Evolutionary conservation across 305 asterid genomes (phyloP).

Genomic region (Fraxinus xanthoxyloides): DNA sequence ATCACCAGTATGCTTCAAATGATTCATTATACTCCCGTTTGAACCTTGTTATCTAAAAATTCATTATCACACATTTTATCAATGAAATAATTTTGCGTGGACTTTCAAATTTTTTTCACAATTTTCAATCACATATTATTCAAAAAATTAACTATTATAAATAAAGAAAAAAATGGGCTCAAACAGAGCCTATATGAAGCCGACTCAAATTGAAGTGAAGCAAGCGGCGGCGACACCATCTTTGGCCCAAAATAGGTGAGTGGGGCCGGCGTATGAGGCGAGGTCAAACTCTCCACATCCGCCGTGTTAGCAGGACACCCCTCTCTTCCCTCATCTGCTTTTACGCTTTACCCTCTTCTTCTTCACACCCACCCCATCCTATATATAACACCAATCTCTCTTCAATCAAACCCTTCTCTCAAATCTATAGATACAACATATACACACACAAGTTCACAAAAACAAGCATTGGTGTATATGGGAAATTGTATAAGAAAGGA

Average conservation of each 20-base stretch:
- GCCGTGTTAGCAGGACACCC: not conserved
- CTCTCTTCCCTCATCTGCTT: no score
- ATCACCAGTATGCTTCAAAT: no score
- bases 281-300: not conserved
- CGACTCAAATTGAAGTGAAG: no score
- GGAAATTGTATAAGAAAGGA: slow-evolving; percentile 23
- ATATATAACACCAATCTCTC: not conserved
- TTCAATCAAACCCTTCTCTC: slow-evolving; percentile 2
- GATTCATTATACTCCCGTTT: no score
- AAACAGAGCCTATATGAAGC: no score
- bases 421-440: not conserved
- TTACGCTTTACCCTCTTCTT: not conserved
- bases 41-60: no score
- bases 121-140: no score
- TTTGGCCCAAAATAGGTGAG: not conserved
- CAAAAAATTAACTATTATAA: no score
- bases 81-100: no score
- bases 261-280: not conserved
- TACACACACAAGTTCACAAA: not conserved
- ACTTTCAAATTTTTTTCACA: no score
- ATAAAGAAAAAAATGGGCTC: no score
- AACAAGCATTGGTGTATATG: not conserved
- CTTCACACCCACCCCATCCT: not conserved
- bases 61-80: no score
- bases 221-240: not conserved